phyloP scores from a whole-genome alignment of 2,329 filamentous ascomycete species.

The Huntiella decipiens region DNA sequence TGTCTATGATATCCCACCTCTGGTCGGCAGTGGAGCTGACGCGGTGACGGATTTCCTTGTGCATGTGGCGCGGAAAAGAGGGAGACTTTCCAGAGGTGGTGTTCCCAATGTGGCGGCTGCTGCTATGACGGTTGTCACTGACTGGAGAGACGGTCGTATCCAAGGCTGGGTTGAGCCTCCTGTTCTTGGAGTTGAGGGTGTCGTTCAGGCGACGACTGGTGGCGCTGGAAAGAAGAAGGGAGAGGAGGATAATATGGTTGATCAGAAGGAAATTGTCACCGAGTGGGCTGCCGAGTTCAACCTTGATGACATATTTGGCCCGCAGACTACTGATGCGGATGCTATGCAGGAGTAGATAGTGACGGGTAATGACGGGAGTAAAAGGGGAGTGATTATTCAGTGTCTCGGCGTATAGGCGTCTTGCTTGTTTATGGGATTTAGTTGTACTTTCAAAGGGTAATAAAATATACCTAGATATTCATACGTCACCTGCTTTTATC shows the following conservation, averaged over 20 bases:
- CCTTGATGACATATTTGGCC: conserved; percentile 75
- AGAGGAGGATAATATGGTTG: conserved; percentile 29
- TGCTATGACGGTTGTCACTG: conserved; percentile 84
- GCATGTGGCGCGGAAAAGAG: conserved; percentile 85
- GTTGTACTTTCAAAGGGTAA: neutral
- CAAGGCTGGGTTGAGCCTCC: conserved; percentile 80
- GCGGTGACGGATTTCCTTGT: conserved; percentile 78
- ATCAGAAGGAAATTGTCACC: conserved; percentile 74
- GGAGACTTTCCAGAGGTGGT: conserved; percentile 71
- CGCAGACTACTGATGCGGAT: conserved; percentile 18
- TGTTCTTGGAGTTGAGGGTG: conserved; percentile 34
- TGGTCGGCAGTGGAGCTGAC: conserved; percentile 54
- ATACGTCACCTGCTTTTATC: conserved; percentile 4
- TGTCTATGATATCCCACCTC: conserved; percentile 66
- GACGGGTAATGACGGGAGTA: too few relatives aligned
- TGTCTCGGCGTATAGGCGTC: neutral
- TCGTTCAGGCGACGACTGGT: conserved; percentile 13
- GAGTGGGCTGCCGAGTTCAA: conserved; percentile 93
- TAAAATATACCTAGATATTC: neutral
- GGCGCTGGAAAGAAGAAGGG: conserved; percentile 19
- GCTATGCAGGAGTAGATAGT: conserved; percentile 31
- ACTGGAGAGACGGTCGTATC: conserved; percentile 90
- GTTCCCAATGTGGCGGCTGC: conserved; percentile 76
- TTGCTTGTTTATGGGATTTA: neutral
- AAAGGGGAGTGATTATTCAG: too few relatives aligned